A percentile compares a stretch with the other conserved stretches of the same genome.
These are phyloP conservation scores for Leishmania tarentolae DNA, from an alignment of 208 protist genomes.

Conservation along the genomic window DNA sequence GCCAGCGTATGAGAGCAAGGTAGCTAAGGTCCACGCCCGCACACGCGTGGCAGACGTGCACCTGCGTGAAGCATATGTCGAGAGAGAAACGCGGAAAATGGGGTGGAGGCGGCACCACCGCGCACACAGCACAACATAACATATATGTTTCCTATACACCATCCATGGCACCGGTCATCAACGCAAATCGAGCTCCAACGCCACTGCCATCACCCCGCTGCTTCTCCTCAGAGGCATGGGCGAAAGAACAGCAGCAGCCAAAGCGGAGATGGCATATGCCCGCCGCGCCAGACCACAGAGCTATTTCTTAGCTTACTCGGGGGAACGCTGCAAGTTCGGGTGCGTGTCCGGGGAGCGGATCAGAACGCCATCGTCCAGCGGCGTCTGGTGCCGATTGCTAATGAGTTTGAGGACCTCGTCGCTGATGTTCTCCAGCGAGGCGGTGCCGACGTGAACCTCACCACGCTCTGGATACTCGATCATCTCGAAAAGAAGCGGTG, in stretches of 20 bases:
- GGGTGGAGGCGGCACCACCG: too few species aligned
- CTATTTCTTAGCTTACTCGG: slow-evolving; percentile 38
- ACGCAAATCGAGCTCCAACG: background rate
- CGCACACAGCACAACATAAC: background rate
- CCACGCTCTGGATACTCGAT: slow-evolving; percentile 92
- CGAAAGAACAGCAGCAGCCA: background rate
- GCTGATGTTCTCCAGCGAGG: slow-evolving; percentile 63
- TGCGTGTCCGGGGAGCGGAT: slow-evolving; percentile 71
- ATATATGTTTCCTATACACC: background rate
- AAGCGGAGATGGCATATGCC: background rate
- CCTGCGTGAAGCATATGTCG: too few species aligned
- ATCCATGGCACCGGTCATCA: background rate
- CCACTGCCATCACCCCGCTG: background rate
- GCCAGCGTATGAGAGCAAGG: background rate
- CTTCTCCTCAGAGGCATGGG: background rate
- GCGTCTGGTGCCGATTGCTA: slow-evolving; percentile 86
- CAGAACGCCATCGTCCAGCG: slow-evolving; percentile 73
- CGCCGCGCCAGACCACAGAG: background rate
- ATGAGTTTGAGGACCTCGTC: slow-evolving; percentile 71
- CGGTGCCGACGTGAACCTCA: slow-evolving; percentile 67
- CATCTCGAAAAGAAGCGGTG: slow-evolving; percentile 81
- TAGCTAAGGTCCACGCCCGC: too few species aligned
- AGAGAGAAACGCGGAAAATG: background rate
- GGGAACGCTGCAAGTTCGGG: slow-evolving; percentile 85
- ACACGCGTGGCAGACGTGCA: too few species aligned